Base-by-base conservation (phyloP, 2,329 filamentous ascomycete species). In the Lachnellula willkommii region DNA sequence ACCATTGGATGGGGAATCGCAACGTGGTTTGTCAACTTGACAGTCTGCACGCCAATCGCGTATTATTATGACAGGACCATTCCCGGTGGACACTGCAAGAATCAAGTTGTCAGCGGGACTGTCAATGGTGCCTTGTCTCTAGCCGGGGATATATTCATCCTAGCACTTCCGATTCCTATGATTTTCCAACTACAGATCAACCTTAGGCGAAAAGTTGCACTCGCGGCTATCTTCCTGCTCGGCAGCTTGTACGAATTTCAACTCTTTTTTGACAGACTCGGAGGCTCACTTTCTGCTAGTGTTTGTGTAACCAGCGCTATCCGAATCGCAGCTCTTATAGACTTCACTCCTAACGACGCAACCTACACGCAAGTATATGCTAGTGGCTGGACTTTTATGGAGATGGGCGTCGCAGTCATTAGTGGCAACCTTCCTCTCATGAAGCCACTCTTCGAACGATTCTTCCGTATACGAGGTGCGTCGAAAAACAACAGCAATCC, bases 341-440 rank as follows among this genome's bases (percentile, higher is more conserved):
- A 3, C 4, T 49, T 49, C 28, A 49, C 47, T 11, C 47, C 17
- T 49, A 56, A 46, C 39, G 59, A 53, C 53, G 59, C 37, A 58
- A 61, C 39, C 56, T 57, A 57, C 36, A 61, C 59, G 7, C 61
- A 63, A 54, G 62, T 64, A 17, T 37, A 56, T 43, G 39, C 58
- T 5, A 56, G 56, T 5, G 72, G 78, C 54, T 78, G 76, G 76
- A 74, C 72, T 5, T 71, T 74, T 26, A 62, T 67, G 46, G 69
- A 71, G 59, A 61, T 63, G 51, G 68, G 67, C 46, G 67, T 64
- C 20, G 69, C 68, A 9, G 70, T 71, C 15, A 66, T 69, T 2
- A 68, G 66, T 3, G 69, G 67, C 20, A 69, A 60, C 36, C 62
- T 71, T 11, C 68, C 69, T 5, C 63, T 67, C 12, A 63, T 71